Evolutionary conservation across 192 early-diverging fungal species (phyloP), one percentile per base, ranked within the genome.

Genomic region (Allomyces macrogynus): DNA sequence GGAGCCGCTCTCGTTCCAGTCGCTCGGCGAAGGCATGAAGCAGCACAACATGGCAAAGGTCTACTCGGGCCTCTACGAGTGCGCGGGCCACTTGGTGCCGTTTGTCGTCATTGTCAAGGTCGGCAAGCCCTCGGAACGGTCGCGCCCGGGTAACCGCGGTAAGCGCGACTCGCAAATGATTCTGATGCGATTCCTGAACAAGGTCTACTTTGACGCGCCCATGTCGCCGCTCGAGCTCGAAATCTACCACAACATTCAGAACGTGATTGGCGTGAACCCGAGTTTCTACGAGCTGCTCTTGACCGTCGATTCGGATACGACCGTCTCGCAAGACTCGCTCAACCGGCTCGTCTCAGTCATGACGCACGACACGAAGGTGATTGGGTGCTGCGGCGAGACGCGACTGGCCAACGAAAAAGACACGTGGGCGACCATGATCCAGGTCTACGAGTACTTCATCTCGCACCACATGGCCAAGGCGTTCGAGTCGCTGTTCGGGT

Each of bases 121-220:
- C 44, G 95, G 95, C 68, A 88, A 86, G 70, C 89, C 88, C 0
- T 79, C 77, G 26, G 93, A 97, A 72, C 79, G 84, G 24, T 78
- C 77, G 43, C 81, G 85, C n/a, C 92, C 93, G 25, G 95, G 95
- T 40, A 97, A 97, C 74, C 80, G 93, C 65, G 95, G 95, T 67
- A 97, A 97, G 74, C 91, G 95, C 64, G 95, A 97, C 76, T 96
- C 95, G 44, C 95, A 97, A 76, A 79, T 97, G 69, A 82, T 95
- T 63, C 74, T 93, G 63, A 97, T 97, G 86, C 79, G 82, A 61
- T 97, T 95, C 79, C 74, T 97, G 60, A 91, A 86, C 71, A 83
- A 85, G 65, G 92, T 97, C 40, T 89, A 93, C 72, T 93, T 89
- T 75, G 88, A 94, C 65, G 70, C 85, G 32, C 78, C 84, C 44